Evolutionary conservation across 164 flowering plant genomes (phyloP), one percentile per base, ranked within the genome.

Genomic region (Cinnamomum micranthum): DNA sequence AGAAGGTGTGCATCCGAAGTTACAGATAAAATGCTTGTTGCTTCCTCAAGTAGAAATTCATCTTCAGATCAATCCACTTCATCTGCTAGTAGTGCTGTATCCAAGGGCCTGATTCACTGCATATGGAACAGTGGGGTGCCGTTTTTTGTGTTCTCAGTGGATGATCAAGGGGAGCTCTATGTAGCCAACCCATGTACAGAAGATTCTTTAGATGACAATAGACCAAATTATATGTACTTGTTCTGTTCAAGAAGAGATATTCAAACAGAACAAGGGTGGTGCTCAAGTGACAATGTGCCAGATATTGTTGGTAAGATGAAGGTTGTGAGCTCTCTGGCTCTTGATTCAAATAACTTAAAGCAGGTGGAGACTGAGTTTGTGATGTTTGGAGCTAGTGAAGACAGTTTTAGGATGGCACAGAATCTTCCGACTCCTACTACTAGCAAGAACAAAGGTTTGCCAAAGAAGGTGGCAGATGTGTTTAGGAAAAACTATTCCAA

Each of bases 221-320:
- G 71, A 72, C 59, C 80, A 50, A 88, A 91, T 69, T 91, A 79
- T 72, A 64, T 87, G 33, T 95, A 93, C 81, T 74, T 80, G 47
- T 90, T 95, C 74, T 82, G 86, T 80, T 84, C 77, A 25, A 79
- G 72, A 71, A 71, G 51, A 27, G 78, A 74, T 60, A 81, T 82
- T 28, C 77, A 55, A 69, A 86, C 81, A 65, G 83, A 81, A 69
- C 78, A 77, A 35, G 82, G 71, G 60, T 33, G 24, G 60, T 41
- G 24, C 41, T 52, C 31, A 68, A 27, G 64, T 70, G 81, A 73
- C 72, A 70, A 72, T 41, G 79, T 73, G 13, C 75, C 81, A 33
- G 82, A 84, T 68, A 75, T 84, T 62, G 86, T 90, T 77, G 99
- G 94, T 15, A 89, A 83, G 81, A 92, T 95, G 98, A 86, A 80